Percentiles rank a stretch among this genome's conserved stretches.
These are phyloP conservation scores for Tetrapisispora namnaoensis DNA, from an alignment of 805 yeast species.

Conservation along the genomic window DNA sequence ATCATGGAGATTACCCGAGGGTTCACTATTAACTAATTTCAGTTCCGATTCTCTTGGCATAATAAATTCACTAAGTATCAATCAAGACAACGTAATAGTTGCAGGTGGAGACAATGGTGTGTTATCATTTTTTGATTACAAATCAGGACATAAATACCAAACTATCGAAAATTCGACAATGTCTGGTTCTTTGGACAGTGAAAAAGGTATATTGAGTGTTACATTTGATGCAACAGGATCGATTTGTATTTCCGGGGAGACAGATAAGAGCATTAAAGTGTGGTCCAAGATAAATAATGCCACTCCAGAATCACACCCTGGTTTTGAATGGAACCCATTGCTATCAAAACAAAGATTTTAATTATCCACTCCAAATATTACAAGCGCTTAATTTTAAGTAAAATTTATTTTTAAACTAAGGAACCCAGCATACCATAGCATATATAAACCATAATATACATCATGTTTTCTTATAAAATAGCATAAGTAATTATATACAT, in stretches of 20 bases:
- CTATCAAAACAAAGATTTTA: constrained; percentile 23
- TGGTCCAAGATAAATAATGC: constrained; percentile 45
- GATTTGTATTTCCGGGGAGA: constrained; percentile 75
- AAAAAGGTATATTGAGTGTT: constrained; percentile 58
- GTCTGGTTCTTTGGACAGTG: constrained; percentile 65
- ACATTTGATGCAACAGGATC: constrained; percentile 72
- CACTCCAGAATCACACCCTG: constrained; percentile 22
- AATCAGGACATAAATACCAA: constrained; percentile 56
- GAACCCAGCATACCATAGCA: background rate
- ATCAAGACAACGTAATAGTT: constrained; percentile 52
- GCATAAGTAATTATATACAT: background rate
- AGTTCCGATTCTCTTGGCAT: constrained; percentile 34
- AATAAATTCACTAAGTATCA: constrained; percentile 59
- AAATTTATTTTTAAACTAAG: background rate
- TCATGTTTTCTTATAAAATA: background rate
- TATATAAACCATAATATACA: background rate
- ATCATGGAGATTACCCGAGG: constrained; percentile 78
- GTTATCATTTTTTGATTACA: constrained; percentile 70
- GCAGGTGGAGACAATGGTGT: constrained; percentile 82
- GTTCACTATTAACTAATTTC: constrained; percentile 54
- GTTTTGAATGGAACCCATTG: constrained; percentile 27
- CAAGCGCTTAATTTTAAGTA: background rate
- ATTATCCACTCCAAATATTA: background rate
- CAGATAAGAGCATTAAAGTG: constrained; percentile 77
- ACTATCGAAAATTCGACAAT: constrained; percentile 41